Conservation (phyloP, 257 asterid species). For the Ocimum tenuiflorum region DNA sequence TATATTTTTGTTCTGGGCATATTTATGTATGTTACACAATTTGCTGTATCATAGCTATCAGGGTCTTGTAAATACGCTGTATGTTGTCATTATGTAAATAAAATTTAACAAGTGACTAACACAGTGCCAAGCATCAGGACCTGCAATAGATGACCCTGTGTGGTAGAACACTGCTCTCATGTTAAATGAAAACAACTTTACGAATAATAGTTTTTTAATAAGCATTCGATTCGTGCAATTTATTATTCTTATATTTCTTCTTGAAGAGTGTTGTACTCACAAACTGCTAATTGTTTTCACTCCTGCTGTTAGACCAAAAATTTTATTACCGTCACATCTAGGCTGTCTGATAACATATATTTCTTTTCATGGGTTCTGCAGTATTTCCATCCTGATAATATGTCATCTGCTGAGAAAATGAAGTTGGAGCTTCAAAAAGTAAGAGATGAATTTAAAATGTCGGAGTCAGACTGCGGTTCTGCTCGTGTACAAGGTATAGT, state of each 20-base stretch:
- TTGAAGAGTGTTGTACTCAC: not conserved
- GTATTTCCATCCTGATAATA: constrained; percentile 84
- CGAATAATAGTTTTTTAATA: not conserved
- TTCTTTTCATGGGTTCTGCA: constrained; percentile 21
- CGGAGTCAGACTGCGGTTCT: constrained; percentile 95
- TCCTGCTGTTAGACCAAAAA: not conserved
- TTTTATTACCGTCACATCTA: not conserved
- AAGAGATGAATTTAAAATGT: constrained; percentile 78
- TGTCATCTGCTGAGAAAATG: constrained; percentile 86
- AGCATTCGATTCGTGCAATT: not conserved
- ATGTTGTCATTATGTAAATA: not conserved
- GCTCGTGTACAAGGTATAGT: constrained; percentile 83
- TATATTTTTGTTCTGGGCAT: not conserved
- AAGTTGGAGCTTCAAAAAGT: constrained; percentile 80
- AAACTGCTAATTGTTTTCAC: not conserved
- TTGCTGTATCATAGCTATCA: not conserved
- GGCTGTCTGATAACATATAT: not conserved
- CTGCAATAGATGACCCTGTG: not conserved
- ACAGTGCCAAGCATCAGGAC: not conserved
- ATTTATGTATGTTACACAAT: not conserved
- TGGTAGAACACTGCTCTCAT: constrained; percentile 3
- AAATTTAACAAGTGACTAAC: not conserved
- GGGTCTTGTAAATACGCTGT: not conserved
- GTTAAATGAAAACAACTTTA: not conserved
- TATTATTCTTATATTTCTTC: not conserved